Percentiles rank a stretch among this genome's conserved stretches.
Conservation (phyloP, 139 green algal genomes). For the Spirogloea muscicola region DNA sequence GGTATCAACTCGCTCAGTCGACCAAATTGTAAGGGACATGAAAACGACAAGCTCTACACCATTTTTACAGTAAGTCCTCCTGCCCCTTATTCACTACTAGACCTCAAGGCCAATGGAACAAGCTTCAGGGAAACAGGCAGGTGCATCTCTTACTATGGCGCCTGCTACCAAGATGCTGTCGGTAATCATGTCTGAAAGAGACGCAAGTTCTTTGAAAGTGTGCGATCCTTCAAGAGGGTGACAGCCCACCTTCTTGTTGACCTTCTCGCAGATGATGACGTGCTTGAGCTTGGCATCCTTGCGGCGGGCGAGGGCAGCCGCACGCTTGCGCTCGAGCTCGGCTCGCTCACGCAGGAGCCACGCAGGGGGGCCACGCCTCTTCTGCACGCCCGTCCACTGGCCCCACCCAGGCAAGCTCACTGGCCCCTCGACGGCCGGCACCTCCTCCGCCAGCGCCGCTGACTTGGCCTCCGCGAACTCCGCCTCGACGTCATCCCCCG, state of each 20-base stretch:
- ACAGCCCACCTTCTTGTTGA: conserved; percentile 81
- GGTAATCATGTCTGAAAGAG: too few relatives aligned
- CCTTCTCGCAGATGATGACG: conserved; percentile 85
- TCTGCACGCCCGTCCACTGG: conserved; percentile 70
- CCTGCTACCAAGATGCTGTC: too few relatives aligned
- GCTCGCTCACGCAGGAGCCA: conserved; percentile 55
- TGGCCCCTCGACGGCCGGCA: conserved; percentile 58
- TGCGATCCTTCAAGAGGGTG: too few relatives aligned
- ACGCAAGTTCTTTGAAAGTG: too few relatives aligned
- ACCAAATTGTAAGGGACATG: too few relatives aligned
- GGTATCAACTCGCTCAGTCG: too few relatives aligned
- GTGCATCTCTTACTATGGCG: too few relatives aligned
- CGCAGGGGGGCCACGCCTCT: conserved; percentile 47
- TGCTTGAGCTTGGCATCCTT: conserved; percentile 73
- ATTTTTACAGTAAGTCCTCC: too few relatives aligned
- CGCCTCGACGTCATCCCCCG: conserved; percentile 83
- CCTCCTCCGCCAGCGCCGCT: conserved; percentile 61
- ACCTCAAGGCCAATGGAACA: too few relatives aligned
- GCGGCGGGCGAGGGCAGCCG: conserved; percentile 59
- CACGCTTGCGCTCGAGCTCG: conserved; percentile 60
- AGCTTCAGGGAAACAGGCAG: too few relatives aligned
- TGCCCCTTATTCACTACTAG: too few relatives aligned
- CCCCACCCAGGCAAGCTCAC: conserved; percentile 75
- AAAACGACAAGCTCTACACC: too few relatives aligned
- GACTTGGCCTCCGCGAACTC: conserved; percentile 84